phyloP scores from a whole-genome alignment of 495 filamentous ascomycete species.

The Aspergillus heteromorphus region DNA sequence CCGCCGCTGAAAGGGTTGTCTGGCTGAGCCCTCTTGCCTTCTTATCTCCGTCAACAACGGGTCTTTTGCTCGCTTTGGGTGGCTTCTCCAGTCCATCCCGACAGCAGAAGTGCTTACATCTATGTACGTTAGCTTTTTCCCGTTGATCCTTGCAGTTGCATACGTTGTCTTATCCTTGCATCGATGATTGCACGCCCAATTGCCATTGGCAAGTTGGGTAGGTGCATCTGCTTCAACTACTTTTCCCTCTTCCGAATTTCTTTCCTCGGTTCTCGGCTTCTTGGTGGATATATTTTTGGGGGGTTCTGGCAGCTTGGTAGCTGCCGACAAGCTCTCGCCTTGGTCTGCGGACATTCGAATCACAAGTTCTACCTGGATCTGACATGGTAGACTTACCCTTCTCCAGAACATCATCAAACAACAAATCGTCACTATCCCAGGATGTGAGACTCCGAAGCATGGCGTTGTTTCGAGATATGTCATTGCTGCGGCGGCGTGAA shows the following conservation, averaged over 20 bases:
- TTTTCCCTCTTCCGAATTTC: conserved; percentile 9
- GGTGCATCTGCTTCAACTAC: conserved; percentile 35
- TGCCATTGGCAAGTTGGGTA: conserved; percentile 67
- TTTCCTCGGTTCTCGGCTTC: conserved; percentile 4
- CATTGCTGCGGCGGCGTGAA: conserved; percentile 2
- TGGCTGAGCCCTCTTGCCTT: conserved; percentile 23
- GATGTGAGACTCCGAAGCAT: conserved; percentile 28
- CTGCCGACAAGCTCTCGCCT: conserved; percentile 12
- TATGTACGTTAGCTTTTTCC: conserved; percentile 14
- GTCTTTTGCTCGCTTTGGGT: conserved; percentile 51
- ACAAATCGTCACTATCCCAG: conserved; percentile 52
- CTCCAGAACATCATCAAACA: conserved; percentile 51
- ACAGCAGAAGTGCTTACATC: conserved; percentile 82
- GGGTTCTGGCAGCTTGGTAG: neutral
- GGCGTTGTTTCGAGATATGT: conserved; percentile 8
- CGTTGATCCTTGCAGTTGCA: neutral
- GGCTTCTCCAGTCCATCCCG: conserved; percentile 80
- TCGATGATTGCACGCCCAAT: conserved; percentile 79
- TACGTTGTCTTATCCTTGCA: conserved; percentile 71
- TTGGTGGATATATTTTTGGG: neutral
- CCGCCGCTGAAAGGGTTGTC: conserved; percentile 22
- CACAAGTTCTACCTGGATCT: neutral
- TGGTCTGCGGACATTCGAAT: conserved; percentile 3
- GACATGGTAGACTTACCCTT: conserved; percentile 22
- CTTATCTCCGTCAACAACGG: conserved; percentile 4